Conservation (phyloP, 345 rosid species). For the Aquilaria yunnanensis region DNA sequence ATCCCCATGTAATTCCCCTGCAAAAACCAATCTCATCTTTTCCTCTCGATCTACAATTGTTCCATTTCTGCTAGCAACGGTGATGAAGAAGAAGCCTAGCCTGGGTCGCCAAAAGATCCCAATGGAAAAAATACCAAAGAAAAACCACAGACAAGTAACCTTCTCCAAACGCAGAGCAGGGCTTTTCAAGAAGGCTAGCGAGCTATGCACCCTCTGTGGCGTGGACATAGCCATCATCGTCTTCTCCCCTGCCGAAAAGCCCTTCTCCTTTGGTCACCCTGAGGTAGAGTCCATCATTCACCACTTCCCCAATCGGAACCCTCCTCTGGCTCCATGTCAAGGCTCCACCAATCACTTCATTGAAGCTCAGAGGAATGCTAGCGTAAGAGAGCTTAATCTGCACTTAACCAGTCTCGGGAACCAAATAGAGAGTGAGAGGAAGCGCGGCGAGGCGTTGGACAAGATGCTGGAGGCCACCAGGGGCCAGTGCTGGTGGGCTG, state of each 20-base stretch:
- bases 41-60: neutral
- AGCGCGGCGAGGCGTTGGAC: slow-evolving; percentile 30
- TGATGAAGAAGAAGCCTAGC: slow-evolving; percentile 16
- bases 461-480: slow-evolving; percentile 16
- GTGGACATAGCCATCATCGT: slow-evolving; percentile 33
- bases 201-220: slow-evolving; percentile 45
- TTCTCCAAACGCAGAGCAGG: slow-evolving; percentile 53
- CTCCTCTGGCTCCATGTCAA: neutral
- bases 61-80: neutral
- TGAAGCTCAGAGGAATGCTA: slow-evolving; percentile 34
- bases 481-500: slow-evolving; percentile 38
- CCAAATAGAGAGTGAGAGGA: slow-evolving; percentile 45
- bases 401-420: slow-evolving; percentile 25
- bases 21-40: neutral
- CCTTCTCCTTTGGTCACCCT: slow-evolving; percentile 60
- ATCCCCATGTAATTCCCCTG: neutral
- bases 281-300: slow-evolving; percentile 26
- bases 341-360: neutral
- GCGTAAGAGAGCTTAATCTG: slow-evolving; percentile 31
- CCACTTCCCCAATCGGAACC: slow-evolving; percentile 22
- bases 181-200: slow-evolving; percentile 52
- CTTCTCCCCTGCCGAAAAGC: slow-evolving; percentile 44
- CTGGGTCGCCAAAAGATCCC: slow-evolving; percentile 28
- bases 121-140: slow-evolving; percentile 22
- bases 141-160: slow-evolving; percentile 40